Percentiles rank a stretch among this genome's conserved stretches.
phyloP scores from a whole-genome alignment of 352 stramenopile species.

The Plasmopara viticola region DNA sequence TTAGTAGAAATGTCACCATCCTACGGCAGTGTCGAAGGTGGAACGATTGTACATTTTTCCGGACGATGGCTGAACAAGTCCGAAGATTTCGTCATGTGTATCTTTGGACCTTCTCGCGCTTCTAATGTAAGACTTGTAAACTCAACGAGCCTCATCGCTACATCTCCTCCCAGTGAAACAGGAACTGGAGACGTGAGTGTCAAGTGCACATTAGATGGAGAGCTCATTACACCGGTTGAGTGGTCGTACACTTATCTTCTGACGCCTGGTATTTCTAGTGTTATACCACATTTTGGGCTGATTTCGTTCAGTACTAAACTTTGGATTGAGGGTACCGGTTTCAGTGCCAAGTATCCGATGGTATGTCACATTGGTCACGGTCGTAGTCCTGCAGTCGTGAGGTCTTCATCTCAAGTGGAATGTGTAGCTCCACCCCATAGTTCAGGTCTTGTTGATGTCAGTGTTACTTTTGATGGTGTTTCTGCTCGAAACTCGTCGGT shows the following conservation, averaged over 20 bases:
- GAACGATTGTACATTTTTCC: conserved; percentile 9
- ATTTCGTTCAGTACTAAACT: conserved; percentile 14
- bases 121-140: conserved; percentile 11
- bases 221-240: conserved; percentile 10
- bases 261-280: conserved; percentile 5
- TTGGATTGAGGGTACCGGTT: conserved; percentile 29
- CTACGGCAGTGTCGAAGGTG: conserved; percentile 29
- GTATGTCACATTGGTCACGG: conserved; percentile 27
- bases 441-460: conserved; percentile 9
- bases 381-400: conserved; percentile 7
- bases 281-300: conserved; percentile 24
- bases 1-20: conserved; percentile 16
- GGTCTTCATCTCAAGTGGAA: conserved; percentile 20
- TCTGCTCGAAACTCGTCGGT: conserved; percentile 2
- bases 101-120: conserved; percentile 18
- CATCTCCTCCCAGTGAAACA: conserved; percentile 10
- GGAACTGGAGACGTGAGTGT: conserved; percentile 11
- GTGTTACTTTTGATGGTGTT: conserved; percentile 6
- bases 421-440: conserved; percentile 22
- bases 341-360: conserved; percentile 21
- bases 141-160: conserved; percentile 12
- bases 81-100: conserved; percentile 20
- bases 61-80: conserved; percentile 23
- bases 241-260: conserved; percentile 30
- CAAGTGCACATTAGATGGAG: conserved; percentile 22